Base-by-base conservation (phyloP, 2,329 filamentous ascomycete species). In the Dichotomopilus funicola region DNA sequence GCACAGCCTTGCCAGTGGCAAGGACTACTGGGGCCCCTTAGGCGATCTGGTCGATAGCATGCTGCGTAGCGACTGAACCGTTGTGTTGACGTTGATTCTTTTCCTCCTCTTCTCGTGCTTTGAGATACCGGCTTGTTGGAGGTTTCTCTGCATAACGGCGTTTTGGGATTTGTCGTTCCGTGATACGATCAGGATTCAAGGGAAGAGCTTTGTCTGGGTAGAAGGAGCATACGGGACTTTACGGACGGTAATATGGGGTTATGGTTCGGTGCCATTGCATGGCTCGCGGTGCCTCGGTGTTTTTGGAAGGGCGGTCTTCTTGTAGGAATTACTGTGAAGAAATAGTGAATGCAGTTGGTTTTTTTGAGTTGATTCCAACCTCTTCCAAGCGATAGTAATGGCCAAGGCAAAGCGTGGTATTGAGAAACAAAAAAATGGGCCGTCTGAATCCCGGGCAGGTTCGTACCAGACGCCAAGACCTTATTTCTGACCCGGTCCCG, bases 31-130 rank as follows among this genome's bases (percentile, higher is more conserved):
- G 87, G 94, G 94, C 1, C 94, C 94, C 10, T 72, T 99, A 56
- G 92, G 92, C 9, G 94, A 99, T 72, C 75, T 99, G 63, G 94
- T 99, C 50, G 94, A 99, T 70, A 97, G 90, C 71, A 99, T 99
- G 91, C 73, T 97, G 75, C 86, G 86, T 73, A 96, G 91, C 68
- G 94, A 97, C 70, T 95, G 60, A 48, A 43, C 40, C 8, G 49
- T 33, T 10, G 11, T 10, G 10, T 47, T 12, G 8, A 8, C 8
- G 37, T 38, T 38, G 37, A 42, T n/a, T 10, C 40, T n/a, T 42
- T 13, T n/a, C 34, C 48, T 44, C 51, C 51, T 56, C 47, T 42
- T 49, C 19, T 27, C 19, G 19, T 27, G 19, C 19, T 55, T 54
- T 33, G 38, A 55, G 49, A 48, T 54, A 47, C 37, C 49, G 55